Conservation (phyloP, 208 protist genomes). For the Trichomonas tenax region DNA sequence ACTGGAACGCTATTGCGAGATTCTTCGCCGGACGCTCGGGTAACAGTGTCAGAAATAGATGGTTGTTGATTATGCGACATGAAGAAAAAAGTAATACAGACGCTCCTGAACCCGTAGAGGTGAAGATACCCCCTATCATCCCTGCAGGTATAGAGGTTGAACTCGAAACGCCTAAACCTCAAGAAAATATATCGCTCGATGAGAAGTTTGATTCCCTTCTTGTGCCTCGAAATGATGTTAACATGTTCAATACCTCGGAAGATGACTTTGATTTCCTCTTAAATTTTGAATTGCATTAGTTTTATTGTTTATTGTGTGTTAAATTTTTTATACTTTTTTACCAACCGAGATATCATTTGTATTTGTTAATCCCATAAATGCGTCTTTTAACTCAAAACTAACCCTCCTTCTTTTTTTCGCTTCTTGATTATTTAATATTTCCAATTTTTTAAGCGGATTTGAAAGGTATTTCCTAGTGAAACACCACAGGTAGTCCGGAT, state of each 20-base stretch:
- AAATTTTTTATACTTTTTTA: no score
- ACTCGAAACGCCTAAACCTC: not conserved
- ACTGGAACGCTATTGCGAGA: not conserved
- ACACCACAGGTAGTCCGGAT: no score
- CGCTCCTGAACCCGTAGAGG: not conserved
- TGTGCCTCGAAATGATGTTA: not conserved
- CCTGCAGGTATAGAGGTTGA: not conserved
- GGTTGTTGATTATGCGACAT: not conserved
- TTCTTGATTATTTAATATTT: no score
- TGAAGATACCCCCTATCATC: not conserved
- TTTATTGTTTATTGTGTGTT: not conserved
- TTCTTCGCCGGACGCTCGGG: not conserved
- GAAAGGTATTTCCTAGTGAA: no score
- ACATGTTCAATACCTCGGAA: not conserved
- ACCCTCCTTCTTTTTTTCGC: no score
- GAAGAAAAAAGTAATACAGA: not conserved
- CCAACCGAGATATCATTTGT: no score
- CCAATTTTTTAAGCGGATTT: no score
- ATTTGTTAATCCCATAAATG: no score
- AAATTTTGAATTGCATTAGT: not conserved
- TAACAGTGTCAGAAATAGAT: not conserved
- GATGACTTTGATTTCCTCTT: not conserved
- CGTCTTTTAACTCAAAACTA: no score
- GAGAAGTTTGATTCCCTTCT: not conserved
- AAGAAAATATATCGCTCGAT: not conserved